Evolutionary conservation across 768 basidiomycete genomes (phyloP), one percentile per base, ranked within the genome.

Genomic region (Boletus tomentosulus): DNA sequence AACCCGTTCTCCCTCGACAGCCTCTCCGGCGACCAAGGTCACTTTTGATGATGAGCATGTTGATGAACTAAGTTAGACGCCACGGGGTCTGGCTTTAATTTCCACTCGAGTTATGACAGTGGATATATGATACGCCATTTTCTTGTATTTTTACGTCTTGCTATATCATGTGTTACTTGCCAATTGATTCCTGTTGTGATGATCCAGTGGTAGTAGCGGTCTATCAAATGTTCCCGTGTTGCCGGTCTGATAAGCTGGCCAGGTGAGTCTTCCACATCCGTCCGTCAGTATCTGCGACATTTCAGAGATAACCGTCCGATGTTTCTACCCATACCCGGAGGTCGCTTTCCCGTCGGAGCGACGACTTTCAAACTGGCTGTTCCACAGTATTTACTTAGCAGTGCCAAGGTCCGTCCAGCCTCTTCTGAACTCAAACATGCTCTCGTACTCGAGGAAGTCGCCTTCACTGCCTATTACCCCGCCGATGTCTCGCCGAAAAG

Each of bases 381-480:
- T 31, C 67, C 66, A 31, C 71, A 72, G 16, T 67, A 66, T 38
- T 42, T 66, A 8, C 63, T 83, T 46, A 78, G 84, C 31, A 64
- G 62, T 51, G 68, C 72, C 30, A 79, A 72, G 60, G 68, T 77
- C 44, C 71, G 62, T 45, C 50, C 35, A 7, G 62, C 51, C 35
- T 67, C 54, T 46, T 59, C 57, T 47, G 66, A 50, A 25, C 51
- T 48, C 57, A 67, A 71, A 19, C 72, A 75, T 22, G 83, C 81
- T 0, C 67, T 89, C 30, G 60, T 70, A 31, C 72, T 88, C 7
- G 78, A 84, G 37, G 83, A 88, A 65, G 76, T 86, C 30, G 77
- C 78, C 0, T 88, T 85, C 60, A 85, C 80, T 28, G 78, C 75
- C 1, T 87, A 78, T 63, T 88, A 88, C 62, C 86, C 87, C 28